Percentiles rank a stretch among this genome's conserved stretches.
Conservation (phyloP, 352 stramenopile species). For the Phytophthora foliorum region DNA sequence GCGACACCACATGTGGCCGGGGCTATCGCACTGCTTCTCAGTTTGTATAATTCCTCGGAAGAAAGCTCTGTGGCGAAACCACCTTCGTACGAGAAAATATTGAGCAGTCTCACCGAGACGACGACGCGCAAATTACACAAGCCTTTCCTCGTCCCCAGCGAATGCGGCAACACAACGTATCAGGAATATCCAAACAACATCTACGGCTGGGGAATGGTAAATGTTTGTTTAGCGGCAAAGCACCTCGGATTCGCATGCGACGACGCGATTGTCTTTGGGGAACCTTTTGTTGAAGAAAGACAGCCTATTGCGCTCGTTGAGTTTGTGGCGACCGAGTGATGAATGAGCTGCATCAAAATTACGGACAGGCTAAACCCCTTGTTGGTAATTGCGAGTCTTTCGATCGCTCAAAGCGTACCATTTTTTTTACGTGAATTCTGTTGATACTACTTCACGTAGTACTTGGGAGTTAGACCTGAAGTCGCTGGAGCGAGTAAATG, state of each 20-base stretch:
- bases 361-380: background rate
- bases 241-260: constrained; percentile 51
- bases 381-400: background rate
- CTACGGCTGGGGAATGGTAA: constrained; percentile 69
- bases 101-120: constrained; percentile 49
- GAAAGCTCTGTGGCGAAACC: constrained; percentile 14
- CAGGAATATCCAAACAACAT: constrained; percentile 82
- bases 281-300: background rate
- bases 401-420: too few relatives aligned
- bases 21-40: constrained; percentile 67
- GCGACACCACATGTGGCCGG: constrained; percentile 76
- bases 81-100: constrained; percentile 41
- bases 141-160: constrained; percentile 72
- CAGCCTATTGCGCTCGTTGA: constrained; percentile 23
- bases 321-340: constrained; percentile 33
- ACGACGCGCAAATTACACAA: constrained; percentile 61
- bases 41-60: constrained; percentile 31
- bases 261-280: constrained; percentile 10
- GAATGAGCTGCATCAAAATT: background rate
- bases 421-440: too few relatives aligned
- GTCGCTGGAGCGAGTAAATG: too few relatives aligned
- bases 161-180: constrained; percentile 73
- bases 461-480: too few relatives aligned
- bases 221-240: constrained; percentile 61
- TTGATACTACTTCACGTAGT: too few relatives aligned